A percentile compares a stretch with the other conserved stretches of the same genome.
These are phyloP conservation scores for Diaporthe caulivora DNA, from an alignment of 2,329 filamentous ascomycete species.

Conservation along the genomic window DNA sequence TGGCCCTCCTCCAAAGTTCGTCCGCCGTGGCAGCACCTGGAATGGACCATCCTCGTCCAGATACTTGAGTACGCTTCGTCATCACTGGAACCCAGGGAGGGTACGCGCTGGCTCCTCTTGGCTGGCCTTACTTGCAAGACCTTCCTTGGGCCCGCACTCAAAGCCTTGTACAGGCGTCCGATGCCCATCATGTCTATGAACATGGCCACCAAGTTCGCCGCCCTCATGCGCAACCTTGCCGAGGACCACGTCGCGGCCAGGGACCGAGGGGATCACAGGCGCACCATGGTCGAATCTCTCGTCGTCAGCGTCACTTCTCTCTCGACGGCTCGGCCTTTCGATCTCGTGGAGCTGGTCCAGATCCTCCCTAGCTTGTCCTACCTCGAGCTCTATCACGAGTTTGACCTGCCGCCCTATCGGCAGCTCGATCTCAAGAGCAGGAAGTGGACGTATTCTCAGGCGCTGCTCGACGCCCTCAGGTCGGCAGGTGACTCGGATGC, in stretches of 20 bases:
- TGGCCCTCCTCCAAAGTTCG: conserved; percentile 41
- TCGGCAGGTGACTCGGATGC: conserved; percentile 53
- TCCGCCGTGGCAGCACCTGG: conserved; percentile 48
- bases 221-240: conserved; percentile 67
- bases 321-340: conserved; percentile 66
- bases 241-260: conserved; percentile 54
- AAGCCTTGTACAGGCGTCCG: conserved; percentile 78
- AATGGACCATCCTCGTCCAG: conserved; percentile 73
- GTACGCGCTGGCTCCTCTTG: conserved; percentile 73
- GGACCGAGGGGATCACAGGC: conserved; percentile 71
- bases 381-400: conserved; percentile 78
- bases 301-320: conserved; percentile 75
- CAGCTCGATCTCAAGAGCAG: conserved; percentile 62
- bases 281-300: conserved; percentile 75
- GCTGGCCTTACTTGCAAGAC: conserved; percentile 71
- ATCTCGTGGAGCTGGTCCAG: conserved; percentile 65
- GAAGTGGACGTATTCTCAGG: conserved; percentile 77
- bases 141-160: conserved; percentile 80
- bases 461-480: conserved; percentile 74
- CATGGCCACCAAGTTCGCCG: conserved; percentile 59
- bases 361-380: conserved; percentile 75
- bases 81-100: conserved; percentile 61
- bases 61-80: conserved; percentile 78
- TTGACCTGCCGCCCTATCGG: conserved; percentile 77
- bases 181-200: conserved; percentile 58